Conservation (phyloP, 805 yeast genomes). For the Hanseniaspora lindneri region DNA sequence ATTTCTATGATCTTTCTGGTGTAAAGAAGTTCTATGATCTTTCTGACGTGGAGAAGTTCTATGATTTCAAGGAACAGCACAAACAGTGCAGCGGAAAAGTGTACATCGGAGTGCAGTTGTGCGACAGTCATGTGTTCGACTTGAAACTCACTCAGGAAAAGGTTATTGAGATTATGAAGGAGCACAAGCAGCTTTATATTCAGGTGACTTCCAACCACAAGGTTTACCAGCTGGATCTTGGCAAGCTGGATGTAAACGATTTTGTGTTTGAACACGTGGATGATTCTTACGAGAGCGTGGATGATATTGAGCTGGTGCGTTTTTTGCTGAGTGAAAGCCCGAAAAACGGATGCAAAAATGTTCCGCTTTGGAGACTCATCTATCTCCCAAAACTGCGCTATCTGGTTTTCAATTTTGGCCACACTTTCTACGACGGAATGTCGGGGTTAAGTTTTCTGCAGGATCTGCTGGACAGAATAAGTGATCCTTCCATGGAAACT, state of each 20-base stretch:
- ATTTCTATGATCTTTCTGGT: no score
- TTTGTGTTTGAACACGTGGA: not conserved
- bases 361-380: constrained; percentile 10
- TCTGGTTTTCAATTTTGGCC: constrained; percentile 14
- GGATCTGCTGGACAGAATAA: not conserved
- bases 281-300: not conserved
- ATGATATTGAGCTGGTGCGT: not conserved
- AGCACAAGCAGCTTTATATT: not conserved
- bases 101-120: constrained; percentile 1
- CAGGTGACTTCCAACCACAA: constrained; percentile 1
- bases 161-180: constrained; percentile 2
- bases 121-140: not conserved
- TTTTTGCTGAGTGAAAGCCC: not conserved
- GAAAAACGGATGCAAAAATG: not conserved
- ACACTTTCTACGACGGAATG: constrained; percentile 14
- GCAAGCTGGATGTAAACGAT: not conserved
- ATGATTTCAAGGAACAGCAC: constrained; percentile 13
- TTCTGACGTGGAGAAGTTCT: constrained; percentile 13
- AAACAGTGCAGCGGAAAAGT: constrained; percentile 9
- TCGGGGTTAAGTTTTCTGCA: constrained; percentile 6
- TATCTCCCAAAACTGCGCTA: constrained; percentile 7
- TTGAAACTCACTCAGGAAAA: not conserved
- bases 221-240: constrained; percentile 1
- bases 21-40: not conserved
- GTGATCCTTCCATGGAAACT: not conserved